Evolutionary conservation across 2,329 filamentous ascomycete species (phyloP).

Genomic region (Metarhizium anisopliae): DNA sequence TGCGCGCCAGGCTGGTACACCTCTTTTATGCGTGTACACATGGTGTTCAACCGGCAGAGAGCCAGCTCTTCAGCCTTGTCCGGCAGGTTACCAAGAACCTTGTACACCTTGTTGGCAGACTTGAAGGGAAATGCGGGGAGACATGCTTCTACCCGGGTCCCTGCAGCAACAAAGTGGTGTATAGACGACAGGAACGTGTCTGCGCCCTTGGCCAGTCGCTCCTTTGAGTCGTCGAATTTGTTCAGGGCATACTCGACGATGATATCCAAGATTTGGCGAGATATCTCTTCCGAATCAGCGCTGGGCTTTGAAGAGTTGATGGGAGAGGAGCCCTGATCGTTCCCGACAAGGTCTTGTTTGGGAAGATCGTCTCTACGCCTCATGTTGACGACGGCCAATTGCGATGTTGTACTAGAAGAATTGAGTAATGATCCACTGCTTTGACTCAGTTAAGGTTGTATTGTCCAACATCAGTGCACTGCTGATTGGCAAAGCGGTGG

Average conservation of each 20-base stretch:
- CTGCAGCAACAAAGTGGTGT: slow-evolving; percentile 12
- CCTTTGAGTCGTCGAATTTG: slow-evolving; percentile 15
- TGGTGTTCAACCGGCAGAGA: slow-evolving; percentile 15
- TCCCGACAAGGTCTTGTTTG: too few species aligned
- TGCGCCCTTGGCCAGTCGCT: slow-evolving; percentile 9
- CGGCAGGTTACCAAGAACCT: slow-evolving; percentile 20
- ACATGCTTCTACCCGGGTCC: slow-evolving; percentile 13
- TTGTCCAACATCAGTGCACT: neutral
- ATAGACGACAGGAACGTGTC: slow-evolving; percentile 16
- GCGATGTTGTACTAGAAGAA: neutral
- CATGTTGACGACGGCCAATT: neutral
- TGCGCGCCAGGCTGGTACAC: slow-evolving; percentile 19
- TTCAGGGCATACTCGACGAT: slow-evolving; percentile 18
- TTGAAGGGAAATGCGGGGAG: slow-evolving; percentile 24
- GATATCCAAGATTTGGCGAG: slow-evolving; percentile 14
- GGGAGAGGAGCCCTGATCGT: too few species aligned
- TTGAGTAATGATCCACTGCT: too few species aligned
- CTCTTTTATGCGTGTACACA: slow-evolving; percentile 18
- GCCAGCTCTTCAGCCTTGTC: slow-evolving; percentile 24
- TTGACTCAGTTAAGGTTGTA: neutral
- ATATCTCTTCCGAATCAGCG: neutral
- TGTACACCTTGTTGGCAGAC: slow-evolving; percentile 23
- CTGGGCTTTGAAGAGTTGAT: neutral
- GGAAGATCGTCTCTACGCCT: neutral
- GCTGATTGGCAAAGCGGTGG: neutral